These are phyloP conservation scores for Aspergillus sojae DNA, from an alignment of 2,329 filamentous ascomycete species.

Conservation along the genomic window DNA sequence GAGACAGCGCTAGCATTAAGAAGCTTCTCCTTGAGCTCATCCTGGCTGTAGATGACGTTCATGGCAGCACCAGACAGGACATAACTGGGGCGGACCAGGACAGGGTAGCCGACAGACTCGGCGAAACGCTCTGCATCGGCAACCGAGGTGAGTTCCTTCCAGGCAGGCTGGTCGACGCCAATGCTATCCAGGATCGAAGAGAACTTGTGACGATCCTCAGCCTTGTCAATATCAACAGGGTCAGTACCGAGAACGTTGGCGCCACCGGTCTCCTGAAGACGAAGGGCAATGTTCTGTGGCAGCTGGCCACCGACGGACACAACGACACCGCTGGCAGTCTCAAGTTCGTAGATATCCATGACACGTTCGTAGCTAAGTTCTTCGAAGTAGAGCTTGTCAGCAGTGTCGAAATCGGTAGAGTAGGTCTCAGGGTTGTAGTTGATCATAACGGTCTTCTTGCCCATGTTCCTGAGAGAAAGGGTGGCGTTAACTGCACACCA, in stretches of 20 bases:
- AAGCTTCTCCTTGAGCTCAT: conserved; percentile 93
- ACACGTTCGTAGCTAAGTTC: conserved; percentile 96
- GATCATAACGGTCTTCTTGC: conserved; percentile 97
- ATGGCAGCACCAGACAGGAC: conserved; percentile 97
- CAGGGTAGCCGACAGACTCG: conserved; percentile 83
- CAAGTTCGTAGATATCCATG: conserved; percentile 98
- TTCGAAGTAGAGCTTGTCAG: conserved; percentile 94
- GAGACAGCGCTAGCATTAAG: conserved; percentile 87
- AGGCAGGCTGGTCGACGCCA: conserved; percentile 93
- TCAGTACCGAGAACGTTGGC: conserved; percentile 92
- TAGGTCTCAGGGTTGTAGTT: conserved; percentile 88
- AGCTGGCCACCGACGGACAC: conserved; percentile 96
- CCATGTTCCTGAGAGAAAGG: conserved; percentile 78
- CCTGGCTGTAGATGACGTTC: conserved; percentile 88
- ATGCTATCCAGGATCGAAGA: conserved; percentile 96
- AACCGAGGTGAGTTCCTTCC: conserved; percentile 94
- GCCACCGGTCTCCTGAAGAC: conserved; percentile 85
- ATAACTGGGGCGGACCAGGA: conserved; percentile 91
- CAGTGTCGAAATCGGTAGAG: conserved; percentile 81
- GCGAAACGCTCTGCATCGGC: conserved; percentile 86
- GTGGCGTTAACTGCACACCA: conserved; percentile 96
- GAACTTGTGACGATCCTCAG: conserved; percentile 97
- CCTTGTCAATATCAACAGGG: conserved; percentile 93
- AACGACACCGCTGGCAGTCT: conserved; percentile 81
- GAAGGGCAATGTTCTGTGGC: conserved; percentile 94